Percentiles rank a stretch among this genome's conserved stretches.
These are phyloP conservation scores for Colletotrichum lentis DNA, from an alignment of 2,329 filamentous ascomycete species.

Conservation along the genomic window DNA sequence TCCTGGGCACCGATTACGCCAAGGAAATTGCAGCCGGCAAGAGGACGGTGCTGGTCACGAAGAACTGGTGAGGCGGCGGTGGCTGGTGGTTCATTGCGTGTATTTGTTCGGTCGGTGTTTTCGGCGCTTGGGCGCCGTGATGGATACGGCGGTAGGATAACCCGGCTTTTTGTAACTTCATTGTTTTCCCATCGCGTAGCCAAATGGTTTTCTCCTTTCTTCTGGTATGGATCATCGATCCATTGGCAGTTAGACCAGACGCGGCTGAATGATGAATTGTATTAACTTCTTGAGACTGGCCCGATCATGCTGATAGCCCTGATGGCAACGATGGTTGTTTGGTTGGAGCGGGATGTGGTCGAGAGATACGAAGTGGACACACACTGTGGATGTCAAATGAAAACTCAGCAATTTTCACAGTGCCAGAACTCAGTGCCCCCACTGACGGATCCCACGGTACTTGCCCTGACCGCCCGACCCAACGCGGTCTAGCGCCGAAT, in stretches of 20 bases:
- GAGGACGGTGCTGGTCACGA: constrained; percentile 26
- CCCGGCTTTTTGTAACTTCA: neutral
- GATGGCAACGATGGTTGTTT: neutral
- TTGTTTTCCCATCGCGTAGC: neutral
- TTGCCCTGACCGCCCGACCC: neutral
- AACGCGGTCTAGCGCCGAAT: constrained; percentile 41
- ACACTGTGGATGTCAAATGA: constrained; percentile 8
- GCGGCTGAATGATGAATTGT: constrained; percentile 2
- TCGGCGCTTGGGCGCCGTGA: constrained; percentile 15
- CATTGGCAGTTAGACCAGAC: constrained; percentile 8
- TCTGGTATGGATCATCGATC: neutral
- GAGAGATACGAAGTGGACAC: too few species aligned
- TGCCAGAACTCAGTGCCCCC: neutral
- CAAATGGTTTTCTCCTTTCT: neutral
- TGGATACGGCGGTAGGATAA: neutral
- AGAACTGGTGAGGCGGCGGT: constrained; percentile 25
- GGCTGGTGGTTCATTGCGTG: neutral
- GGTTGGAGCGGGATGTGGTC: constrained; percentile 1
- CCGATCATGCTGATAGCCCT: constrained; percentile 18
- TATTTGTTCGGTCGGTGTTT: constrained; percentile 1
- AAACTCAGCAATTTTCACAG: neutral
- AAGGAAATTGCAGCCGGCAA: constrained; percentile 31
- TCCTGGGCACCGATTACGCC: constrained; percentile 40
- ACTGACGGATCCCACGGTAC: neutral
- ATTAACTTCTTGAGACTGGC: neutral